Base-by-base conservation (phyloP, 495 filamentous ascomycete genomes). In the Neurospora intermedia region DNA sequence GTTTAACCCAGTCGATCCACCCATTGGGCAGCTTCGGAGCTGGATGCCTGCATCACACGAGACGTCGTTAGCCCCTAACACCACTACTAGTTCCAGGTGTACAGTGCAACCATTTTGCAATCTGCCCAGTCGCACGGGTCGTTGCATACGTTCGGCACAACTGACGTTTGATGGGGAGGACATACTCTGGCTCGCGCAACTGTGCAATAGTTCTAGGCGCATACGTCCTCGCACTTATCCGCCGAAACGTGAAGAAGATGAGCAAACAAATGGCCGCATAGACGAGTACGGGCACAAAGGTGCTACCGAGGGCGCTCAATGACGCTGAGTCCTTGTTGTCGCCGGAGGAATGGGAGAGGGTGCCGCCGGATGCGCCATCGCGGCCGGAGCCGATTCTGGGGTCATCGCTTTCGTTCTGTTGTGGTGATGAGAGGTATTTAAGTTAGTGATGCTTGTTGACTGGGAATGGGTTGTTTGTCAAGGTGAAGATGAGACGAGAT, bases 21-120 rank as follows among this genome's bases (percentile, higher is more conserved):
- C 93, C 93, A 70, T 86, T 88, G 31, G 93, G 89, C 2, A 93
- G 84, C 31, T 81, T 75, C 13, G 90, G 89, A 70, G 91, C 87
- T 70, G 90, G 89, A 76, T 91, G 86, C 76, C 89, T 91, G 72
- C 72, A 70, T 71, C 45, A 3, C 16, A 31, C 88, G 71, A 69
- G 23, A 54, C 73, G 42, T 54, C 38, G 40, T 59, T 73, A 73
- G 71, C 59, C 46, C n/a, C 2, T 10, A 20, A 15, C n/a, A 41
- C 13, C 38, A 38, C 6, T 38, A 46, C 18, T 43, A 43, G 15
- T 43, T 4, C 35, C 48, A 73, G 48, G 35, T 10, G 31, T 3
- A 43, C 48, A 27, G n/a, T 69, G 75, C 54, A 70, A 31, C 11
- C 18, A 23, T 40, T 69, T 13, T 13, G 46, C 46, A 23, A 48